phyloP scores from a whole-genome alignment of 106 monocot species.

The Platanthera zijinensis region DNA sequence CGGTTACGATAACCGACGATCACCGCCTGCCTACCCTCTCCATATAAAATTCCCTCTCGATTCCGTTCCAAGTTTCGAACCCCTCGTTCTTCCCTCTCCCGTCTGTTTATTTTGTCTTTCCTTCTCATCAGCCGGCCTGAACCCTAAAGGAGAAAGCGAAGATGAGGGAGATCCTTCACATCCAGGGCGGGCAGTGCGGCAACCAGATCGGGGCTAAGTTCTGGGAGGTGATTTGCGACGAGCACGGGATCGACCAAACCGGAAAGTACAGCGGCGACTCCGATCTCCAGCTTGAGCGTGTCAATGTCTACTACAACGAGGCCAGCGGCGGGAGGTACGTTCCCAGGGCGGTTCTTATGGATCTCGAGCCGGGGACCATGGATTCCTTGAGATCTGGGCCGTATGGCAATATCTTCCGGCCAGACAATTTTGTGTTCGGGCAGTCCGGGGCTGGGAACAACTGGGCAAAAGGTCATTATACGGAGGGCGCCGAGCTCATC shows the following conservation, averaged over 20 bases:
- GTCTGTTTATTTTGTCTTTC: neutral
- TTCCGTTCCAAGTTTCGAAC: neutral
- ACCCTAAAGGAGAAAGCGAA: neutral
- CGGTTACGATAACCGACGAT: neutral
- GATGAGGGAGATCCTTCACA: slow-evolving; percentile 80
- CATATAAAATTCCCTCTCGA: neutral
- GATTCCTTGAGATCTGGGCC: slow-evolving; percentile 53
- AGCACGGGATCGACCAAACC: slow-evolving; percentile 63
- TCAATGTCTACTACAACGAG: slow-evolving; percentile 70
- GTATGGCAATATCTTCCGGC: slow-evolving; percentile 5
- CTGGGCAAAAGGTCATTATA: slow-evolving; percentile 3
- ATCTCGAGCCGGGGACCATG: slow-evolving; percentile 64
- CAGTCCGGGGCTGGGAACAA: slow-evolving; percentile 3
- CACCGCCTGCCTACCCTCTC: neutral
- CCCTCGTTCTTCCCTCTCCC: neutral
- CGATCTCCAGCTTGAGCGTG: slow-evolving; percentile 52
- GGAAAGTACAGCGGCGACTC: slow-evolving; percentile 59
- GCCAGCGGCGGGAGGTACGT: slow-evolving; percentile 57
- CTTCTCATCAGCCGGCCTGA: neutral
- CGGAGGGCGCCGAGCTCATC: slow-evolving; percentile 1
- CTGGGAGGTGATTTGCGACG: slow-evolving; percentile 84
- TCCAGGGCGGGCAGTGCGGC: slow-evolving; percentile 78
- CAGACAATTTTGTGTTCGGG: slow-evolving; percentile 1
- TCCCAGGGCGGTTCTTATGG: slow-evolving; percentile 58
- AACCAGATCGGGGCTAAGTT: slow-evolving; percentile 93